Evolutionary conservation across 2,329 filamentous ascomycete genomes (phyloP), one percentile per base, ranked within the genome.

Genomic region (Botrytis galanthina): DNA sequence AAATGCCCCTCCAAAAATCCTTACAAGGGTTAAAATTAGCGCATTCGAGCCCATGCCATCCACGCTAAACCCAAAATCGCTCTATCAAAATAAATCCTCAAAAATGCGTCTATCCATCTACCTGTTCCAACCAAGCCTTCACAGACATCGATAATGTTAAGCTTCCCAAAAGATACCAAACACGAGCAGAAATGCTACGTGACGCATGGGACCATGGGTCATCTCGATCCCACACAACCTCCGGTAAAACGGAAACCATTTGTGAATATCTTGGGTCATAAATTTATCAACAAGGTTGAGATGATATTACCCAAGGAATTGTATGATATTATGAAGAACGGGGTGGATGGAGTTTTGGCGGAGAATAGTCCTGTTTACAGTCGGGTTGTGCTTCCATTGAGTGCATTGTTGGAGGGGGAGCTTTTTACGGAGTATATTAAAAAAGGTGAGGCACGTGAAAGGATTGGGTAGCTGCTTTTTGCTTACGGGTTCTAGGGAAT

Each of bases 371-470:
- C 87, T 2, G 76, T 78, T 20, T 97, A 93, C 84, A 88, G 88
- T 46, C 87, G 89, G 74, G 89, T 97, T 3, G 88, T 89, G 77
- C 90, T 97, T 87, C 88, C 89, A 5, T 85, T 97, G 16, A 87
- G 86, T 14, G 90, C 93, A 74, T 80, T 98, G 8, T 81, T 98
- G 1, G 86, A 92, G 48, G 88, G 89, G 1, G 88, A 90, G 0
- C 97, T 98, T 78, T 94, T 97, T 79, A 91, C 88, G n/a, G 86
- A 90, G 61, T 95, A 97, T 80, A 91, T 98, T 77, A 97, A 97
- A 82, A 87, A 75, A 77, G 79, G 79, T 80, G 29, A 39, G 60
- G n/a, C 44, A 60, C 20, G 37, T 42, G 48, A 32, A 29, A 29
- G n/a, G 5, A 9, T 14, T 46, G 42, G 46, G 18, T 10, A 60